These are phyloP conservation scores for Ceratocystis colombiana DNA, from an alignment of 2,329 filamentous ascomycete species.

Conservation along the genomic window DNA sequence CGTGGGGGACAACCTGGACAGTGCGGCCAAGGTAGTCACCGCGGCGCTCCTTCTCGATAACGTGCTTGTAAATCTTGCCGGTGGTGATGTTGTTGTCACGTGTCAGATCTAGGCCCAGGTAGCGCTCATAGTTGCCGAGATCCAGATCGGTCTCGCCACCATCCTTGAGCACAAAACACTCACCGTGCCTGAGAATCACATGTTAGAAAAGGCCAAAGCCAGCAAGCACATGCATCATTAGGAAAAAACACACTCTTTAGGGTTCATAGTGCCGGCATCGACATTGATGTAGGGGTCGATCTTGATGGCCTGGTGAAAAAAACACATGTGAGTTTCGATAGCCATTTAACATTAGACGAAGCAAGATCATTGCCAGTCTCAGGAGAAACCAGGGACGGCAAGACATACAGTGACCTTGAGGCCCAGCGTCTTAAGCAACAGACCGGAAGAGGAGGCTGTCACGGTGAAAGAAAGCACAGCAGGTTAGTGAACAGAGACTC, in stretches of 20 bases:
- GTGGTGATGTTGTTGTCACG: slow-evolving; percentile 94
- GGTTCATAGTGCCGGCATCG: slow-evolving; percentile 33
- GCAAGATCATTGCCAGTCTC: slow-evolving; percentile 1
- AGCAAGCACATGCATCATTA: not conserved
- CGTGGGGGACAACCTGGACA: slow-evolving; percentile 83
- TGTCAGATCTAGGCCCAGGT: slow-evolving; percentile 60
- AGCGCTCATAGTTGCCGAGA: slow-evolving; percentile 47
- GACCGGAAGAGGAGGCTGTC: slow-evolving; percentile 57
- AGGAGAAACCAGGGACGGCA: not conserved
- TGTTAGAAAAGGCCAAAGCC: not conserved
- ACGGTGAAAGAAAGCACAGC: not conserved
- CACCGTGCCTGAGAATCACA: slow-evolving; percentile 55
- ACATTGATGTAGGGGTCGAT: slow-evolving; percentile 44
- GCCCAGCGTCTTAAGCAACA: slow-evolving; percentile 59
- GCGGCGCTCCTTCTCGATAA: slow-evolving; percentile 60
- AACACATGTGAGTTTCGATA: slow-evolving; percentile 60
- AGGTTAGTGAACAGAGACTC: not conserved
- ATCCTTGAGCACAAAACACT: slow-evolving; percentile 79
- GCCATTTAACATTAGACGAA: slow-evolving; percentile 36
- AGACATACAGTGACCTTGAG: slow-evolving; percentile 54
- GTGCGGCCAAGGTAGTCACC: slow-evolving; percentile 80
- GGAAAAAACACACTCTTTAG: slow-evolving; percentile 32
- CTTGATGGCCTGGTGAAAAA: slow-evolving; percentile 43
- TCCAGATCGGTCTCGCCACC: slow-evolving; percentile 55
- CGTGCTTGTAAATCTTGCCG: slow-evolving; percentile 86